phyloP scores from a whole-genome alignment of 495 filamentous ascomycete species.

The Copromyces sp. region DNA sequence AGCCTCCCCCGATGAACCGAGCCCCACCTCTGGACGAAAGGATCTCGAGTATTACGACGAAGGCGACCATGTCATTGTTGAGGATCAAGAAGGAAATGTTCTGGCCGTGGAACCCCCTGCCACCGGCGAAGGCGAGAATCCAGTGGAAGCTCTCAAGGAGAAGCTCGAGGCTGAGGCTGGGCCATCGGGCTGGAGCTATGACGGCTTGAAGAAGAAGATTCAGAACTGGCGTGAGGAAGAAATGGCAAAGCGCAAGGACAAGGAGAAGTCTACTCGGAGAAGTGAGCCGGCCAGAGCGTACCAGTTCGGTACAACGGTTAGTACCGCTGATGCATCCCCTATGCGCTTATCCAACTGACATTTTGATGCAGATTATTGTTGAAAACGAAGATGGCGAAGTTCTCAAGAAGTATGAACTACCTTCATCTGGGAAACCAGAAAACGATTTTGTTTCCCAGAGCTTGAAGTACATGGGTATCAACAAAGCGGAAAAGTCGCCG shows the following conservation, averaged over 20 bases:
- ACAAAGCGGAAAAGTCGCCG: slow-evolving; percentile 23
- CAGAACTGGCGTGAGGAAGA: slow-evolving; percentile 46
- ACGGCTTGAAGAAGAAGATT: slow-evolving; percentile 38
- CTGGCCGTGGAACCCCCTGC: slow-evolving; percentile 33
- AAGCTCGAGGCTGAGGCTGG: slow-evolving; percentile 34
- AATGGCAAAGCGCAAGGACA: slow-evolving; percentile 48
- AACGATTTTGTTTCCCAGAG: slow-evolving; percentile 34
- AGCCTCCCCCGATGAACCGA: slow-evolving; percentile 16
- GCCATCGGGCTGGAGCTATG: slow-evolving; percentile 34
- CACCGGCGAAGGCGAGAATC: not conserved
- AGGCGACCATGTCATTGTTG: slow-evolving; percentile 70
- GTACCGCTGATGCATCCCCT: slow-evolving; percentile 1
- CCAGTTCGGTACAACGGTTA: slow-evolving; percentile 80
- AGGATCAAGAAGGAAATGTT: slow-evolving; percentile 84
- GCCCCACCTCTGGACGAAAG: slow-evolving; percentile 17
- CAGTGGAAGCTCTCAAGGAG: slow-evolving; percentile 22
- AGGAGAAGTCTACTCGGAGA: slow-evolving; percentile 36
- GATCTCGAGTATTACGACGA: slow-evolving; percentile 67
- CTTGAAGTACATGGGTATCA: slow-evolving; percentile 37
- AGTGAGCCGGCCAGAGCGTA: slow-evolving; percentile 73
- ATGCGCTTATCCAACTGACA: slow-evolving; percentile 10
- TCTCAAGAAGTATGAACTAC: slow-evolving; percentile 90
- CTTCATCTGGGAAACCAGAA: slow-evolving; percentile 33
- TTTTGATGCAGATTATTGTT: slow-evolving; percentile 61
- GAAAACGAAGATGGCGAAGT: slow-evolving; percentile 98